Evolutionary conservation across 129 eudicot genomes (phyloP), one percentile per base, ranked within the genome.

Genomic region (Lonicera japonica): DNA sequence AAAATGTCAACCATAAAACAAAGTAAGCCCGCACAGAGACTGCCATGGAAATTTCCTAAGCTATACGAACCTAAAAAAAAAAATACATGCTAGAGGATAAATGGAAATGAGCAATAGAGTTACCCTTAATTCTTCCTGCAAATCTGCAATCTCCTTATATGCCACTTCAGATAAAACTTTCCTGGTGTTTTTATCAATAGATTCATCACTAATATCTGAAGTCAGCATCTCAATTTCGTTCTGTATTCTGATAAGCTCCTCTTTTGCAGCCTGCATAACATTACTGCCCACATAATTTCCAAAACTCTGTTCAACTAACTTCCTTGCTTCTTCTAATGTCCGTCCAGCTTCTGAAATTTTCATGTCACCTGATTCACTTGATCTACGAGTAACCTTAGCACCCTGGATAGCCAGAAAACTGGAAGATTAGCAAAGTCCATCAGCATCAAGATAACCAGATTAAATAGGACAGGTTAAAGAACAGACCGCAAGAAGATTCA

Each of bases 281-380:
- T 82, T 92, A 86, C 98, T 92, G 48, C 98, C 96, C 11, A 92
- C 95, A 69, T 92, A 92, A 77, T 92, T 92, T 54, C 98, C 98
- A 70, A 92, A 92, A 87, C 96, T 92, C 70, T 92, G 90, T 57
- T 92, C 98, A 74, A 92, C 90, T 19, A 92, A 76, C 73, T 92
- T 92, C 67, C 95, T 85, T 51, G 98, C 98, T 82, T 92, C 98
- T 66, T 92, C 96, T 63, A 92, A 60, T 25, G 91, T 87, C 22
- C 96, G 88, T 52, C 98, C 98, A 29, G 86, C 74, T 73, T 71
- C 79, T n/a, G 88, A 71, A 63, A 69, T 79, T 75, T 73, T 79
- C 1, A 41, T 25, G 25, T 77, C 80, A 66, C 82, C 80, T 40
- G 67, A 60, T 73, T 88, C 96, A 72, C 77, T 75, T 17, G 58